Percentiles rank a stretch among this genome's conserved stretches.
These are phyloP conservation scores for Sugiyamaella qingdaonensis DNA, from an alignment of 805 yeast genomes.

Conservation along the genomic window DNA sequence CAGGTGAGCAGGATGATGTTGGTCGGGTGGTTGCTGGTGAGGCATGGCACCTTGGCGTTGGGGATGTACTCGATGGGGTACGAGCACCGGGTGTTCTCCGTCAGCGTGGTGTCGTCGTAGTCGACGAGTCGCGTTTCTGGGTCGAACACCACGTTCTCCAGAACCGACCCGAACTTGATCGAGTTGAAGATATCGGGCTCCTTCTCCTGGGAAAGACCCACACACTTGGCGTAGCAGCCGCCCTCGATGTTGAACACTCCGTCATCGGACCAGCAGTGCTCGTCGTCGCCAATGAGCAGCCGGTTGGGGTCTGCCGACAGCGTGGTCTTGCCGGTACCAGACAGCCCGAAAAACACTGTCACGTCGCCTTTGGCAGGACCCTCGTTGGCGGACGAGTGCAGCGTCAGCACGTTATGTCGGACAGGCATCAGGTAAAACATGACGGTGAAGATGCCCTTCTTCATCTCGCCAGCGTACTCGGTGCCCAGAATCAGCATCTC, in stretches of 20 bases:
- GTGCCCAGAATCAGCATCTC: slow-evolving; percentile 99
- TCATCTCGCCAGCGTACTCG: slow-evolving; percentile 99
- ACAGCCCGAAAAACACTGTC: slow-evolving; percentile 90
- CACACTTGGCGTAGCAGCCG: slow-evolving; percentile 98
- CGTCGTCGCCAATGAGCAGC: slow-evolving; percentile 94
- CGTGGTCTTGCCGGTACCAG: slow-evolving; percentile 98
- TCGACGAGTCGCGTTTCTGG: slow-evolving; percentile 75
- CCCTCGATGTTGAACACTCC: slow-evolving; percentile 99
- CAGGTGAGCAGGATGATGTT: slow-evolving; percentile 91
- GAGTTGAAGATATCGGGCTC: slow-evolving; percentile 98
- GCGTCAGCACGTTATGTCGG: slow-evolving; percentile 81
- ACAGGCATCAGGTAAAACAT: slow-evolving; percentile 99
- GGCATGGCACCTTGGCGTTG: slow-evolving; percentile 92
- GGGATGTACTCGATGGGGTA: slow-evolving; percentile 97
- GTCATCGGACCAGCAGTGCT: slow-evolving; percentile 98
- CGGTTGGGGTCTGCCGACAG: slow-evolving; percentile 94
- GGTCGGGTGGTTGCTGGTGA: slow-evolving; percentile 84
- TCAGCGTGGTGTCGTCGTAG: slow-evolving; percentile 72
- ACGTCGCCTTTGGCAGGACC: slow-evolving; percentile 77
- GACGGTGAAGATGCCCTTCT: slow-evolving; percentile 97
- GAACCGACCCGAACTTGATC: slow-evolving; percentile 87
- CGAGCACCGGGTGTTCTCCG: slow-evolving; percentile 98
- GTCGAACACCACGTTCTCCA: slow-evolving; percentile 90
- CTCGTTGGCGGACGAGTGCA: slow-evolving; percentile 94
- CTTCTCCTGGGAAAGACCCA: slow-evolving; percentile 81